Base-by-base conservation (phyloP, 371 early-diverging fungal genomes). In the Furculomyces boomerangus region DNA sequence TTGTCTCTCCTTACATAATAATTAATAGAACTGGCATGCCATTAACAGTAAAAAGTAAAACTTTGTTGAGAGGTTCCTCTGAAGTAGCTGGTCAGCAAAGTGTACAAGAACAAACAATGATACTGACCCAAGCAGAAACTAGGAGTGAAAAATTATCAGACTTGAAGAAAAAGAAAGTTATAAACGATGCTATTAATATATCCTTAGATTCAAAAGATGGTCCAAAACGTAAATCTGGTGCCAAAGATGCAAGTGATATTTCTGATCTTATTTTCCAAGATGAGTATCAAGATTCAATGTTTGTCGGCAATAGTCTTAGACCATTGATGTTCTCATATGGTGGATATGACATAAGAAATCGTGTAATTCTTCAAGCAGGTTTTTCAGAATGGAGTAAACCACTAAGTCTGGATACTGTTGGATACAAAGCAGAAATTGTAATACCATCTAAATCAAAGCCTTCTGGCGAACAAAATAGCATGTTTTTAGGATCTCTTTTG, bases 281-380 rank as follows among this genome's bases (percentile, higher is more conserved):
- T 20, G 22, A 43, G 5, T 5, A 16, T 43, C n/a, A 43, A 3
- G 7, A 10, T 3, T 43, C 7, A 5, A 3, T 20, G 3, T 5
- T 5, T 13, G 20, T 16, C 5, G 43, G 20, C 3, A 51, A 43
- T 26, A 16, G 8, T 1, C 71, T 78, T 2, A 67, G 75, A 25
- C 94, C 97, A 7, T 77, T 90, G 39, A 88, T 97, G 91, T 94
- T 91, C 62, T 92, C 93, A 5, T 94, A 91, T 64, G 84, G 85
- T 0, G 80, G 72, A 35, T 74, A 74, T 45, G 90, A 92, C 50
- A 78, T 82, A 31, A 71, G 84, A 14, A 92, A 89, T 63, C 73
- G 94, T 27, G 81, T 87, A 0, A 60, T 85, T 49, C 74, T 94
- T 30, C 78, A 86, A 60, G 77, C 84, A 1, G 75, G 71, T 1